Evolutionary conservation across 768 basidiomycete species (phyloP).

Genomic region (Xerocomellus dryophilus): DNA sequence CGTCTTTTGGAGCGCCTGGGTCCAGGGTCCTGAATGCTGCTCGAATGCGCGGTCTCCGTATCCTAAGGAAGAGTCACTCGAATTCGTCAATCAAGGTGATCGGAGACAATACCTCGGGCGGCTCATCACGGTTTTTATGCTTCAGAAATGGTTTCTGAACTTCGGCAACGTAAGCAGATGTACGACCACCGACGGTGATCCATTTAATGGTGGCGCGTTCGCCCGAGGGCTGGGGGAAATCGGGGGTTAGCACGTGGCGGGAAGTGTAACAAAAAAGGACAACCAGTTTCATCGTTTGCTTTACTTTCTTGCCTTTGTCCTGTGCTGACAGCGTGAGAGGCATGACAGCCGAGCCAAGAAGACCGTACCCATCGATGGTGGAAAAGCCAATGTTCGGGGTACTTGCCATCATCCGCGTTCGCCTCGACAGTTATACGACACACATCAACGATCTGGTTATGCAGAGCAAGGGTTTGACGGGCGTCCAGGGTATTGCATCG

Average conservation of each 20-base stretch:
- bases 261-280: neutral
- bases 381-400: slow-evolving; percentile 68
- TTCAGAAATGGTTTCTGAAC: slow-evolving; percentile 44
- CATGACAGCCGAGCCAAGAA: neutral
- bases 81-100: neutral
- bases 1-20: slow-evolving; percentile 9
- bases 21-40: neutral
- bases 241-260: slow-evolving; percentile 2
- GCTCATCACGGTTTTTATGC: neutral
- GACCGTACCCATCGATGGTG: slow-evolving; percentile 59
- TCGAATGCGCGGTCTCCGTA: neutral
- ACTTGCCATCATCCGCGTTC: slow-evolving; percentile 65
- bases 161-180: slow-evolving; percentile 68
- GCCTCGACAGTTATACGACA: slow-evolving; percentile 61
- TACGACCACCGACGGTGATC: slow-evolving; percentile 73
- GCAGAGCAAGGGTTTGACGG: slow-evolving; percentile 47
- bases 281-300: slow-evolving; percentile 48
- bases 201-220: slow-evolving; percentile 69
- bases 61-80: slow-evolving; percentile 2
- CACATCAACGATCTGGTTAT: slow-evolving; percentile 52
- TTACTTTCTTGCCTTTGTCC: slow-evolving; percentile 59
- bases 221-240: slow-evolving; percentile 55
- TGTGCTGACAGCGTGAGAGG: slow-evolving; percentile 25
- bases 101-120: neutral
- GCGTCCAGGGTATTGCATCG: slow-evolving; percentile 54